Conservation (phyloP, 208 protist species). For the Leishmania arabica region DNA sequence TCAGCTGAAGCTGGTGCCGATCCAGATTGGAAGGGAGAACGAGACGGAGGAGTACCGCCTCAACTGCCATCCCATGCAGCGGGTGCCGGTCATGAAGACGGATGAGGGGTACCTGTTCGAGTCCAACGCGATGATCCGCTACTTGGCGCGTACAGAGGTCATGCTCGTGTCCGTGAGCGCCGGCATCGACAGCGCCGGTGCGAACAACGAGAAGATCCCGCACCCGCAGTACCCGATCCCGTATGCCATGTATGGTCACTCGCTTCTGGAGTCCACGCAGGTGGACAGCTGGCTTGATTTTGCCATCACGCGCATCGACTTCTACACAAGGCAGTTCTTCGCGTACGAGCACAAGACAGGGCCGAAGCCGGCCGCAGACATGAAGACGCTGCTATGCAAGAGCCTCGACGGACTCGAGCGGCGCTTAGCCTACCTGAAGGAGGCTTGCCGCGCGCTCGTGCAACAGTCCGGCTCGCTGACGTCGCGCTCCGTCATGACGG, state of each 20-base stretch:
- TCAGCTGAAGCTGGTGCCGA: conserved; percentile 55
- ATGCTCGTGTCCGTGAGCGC: conserved; percentile 34
- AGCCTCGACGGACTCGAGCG: conserved; percentile 48
- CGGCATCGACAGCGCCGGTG: conserved; percentile 14
- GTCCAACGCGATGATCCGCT: conserved; percentile 74
- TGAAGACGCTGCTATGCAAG: conserved; percentile 31
- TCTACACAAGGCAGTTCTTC: conserved; percentile 26
- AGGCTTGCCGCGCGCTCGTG: conserved; percentile 31
- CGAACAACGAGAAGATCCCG: conserved; percentile 35
- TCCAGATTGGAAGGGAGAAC: conserved; percentile 52
- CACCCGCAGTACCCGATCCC: conserved; percentile 61
- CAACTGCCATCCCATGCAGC: conserved; percentile 72
- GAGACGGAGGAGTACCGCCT: conserved; percentile 56
- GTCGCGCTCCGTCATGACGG: conserved; percentile 24
- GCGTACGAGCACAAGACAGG: conserved; percentile 17
- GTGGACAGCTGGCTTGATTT: conserved; percentile 88
- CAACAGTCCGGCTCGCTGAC: conserved; percentile 34
- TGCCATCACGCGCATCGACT: conserved; percentile 49
- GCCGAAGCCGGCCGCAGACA: conserved; percentile 14
- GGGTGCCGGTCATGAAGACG: conserved; percentile 69
- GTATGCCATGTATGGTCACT: conserved; percentile 77
- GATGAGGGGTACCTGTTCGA: conserved; percentile 85
- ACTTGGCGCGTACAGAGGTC: conserved; percentile 63
- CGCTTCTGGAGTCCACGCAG: conserved; percentile 52
- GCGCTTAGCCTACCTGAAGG: conserved; percentile 42